phyloP scores from a whole-genome alignment of 805 yeast species.

The Starmerella cellae region DNA sequence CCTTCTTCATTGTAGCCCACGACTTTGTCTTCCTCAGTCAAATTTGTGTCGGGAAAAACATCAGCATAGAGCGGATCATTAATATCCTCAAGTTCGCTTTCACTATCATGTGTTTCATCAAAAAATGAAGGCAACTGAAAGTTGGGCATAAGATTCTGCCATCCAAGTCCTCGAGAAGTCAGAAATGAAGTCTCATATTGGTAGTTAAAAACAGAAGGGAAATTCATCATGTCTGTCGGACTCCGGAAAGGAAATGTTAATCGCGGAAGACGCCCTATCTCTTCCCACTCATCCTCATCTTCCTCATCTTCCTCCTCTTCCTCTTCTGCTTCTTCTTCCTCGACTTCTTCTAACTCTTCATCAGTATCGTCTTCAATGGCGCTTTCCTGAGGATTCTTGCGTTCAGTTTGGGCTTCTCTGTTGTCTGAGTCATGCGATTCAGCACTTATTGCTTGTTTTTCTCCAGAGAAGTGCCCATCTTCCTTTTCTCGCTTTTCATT shows the following conservation, averaged over 20 bases:
- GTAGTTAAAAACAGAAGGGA: not conserved
- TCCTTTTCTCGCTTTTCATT: not conserved
- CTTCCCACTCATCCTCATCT: slow-evolving; percentile 15
- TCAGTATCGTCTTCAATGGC: slow-evolving; percentile 4
- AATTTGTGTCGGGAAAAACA: slow-evolving; percentile 25
- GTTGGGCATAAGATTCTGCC: slow-evolving; percentile 15
- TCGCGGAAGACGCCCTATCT: slow-evolving; percentile 17
- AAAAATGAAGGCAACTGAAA: slow-evolving; percentile 11
- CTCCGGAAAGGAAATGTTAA: slow-evolving; percentile 13
- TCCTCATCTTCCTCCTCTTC: slow-evolving; percentile 6
- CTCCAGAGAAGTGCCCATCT: not conserved
- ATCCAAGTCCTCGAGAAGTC: not conserved
- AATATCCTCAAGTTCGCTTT: slow-evolving; percentile 8
- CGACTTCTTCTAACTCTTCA: slow-evolving; percentile 3
- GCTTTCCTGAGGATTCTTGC: no score
- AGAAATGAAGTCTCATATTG: not conserved
- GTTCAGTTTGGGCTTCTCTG: no score
- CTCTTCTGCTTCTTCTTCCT: slow-evolving; percentile 6
- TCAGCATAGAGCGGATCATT: slow-evolving; percentile 16
- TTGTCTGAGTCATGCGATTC: no score
- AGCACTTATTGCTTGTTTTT: slow-evolving; percentile 1
- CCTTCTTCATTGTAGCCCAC: slow-evolving; percentile 30
- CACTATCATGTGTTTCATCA: slow-evolving; percentile 3
- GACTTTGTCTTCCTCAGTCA: slow-evolving; percentile 33
- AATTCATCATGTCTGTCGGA: slow-evolving; percentile 12